Evolutionary conservation across 495 filamentous ascomycete species (phyloP).

Genomic region (Aspergillus cavernicola): DNA sequence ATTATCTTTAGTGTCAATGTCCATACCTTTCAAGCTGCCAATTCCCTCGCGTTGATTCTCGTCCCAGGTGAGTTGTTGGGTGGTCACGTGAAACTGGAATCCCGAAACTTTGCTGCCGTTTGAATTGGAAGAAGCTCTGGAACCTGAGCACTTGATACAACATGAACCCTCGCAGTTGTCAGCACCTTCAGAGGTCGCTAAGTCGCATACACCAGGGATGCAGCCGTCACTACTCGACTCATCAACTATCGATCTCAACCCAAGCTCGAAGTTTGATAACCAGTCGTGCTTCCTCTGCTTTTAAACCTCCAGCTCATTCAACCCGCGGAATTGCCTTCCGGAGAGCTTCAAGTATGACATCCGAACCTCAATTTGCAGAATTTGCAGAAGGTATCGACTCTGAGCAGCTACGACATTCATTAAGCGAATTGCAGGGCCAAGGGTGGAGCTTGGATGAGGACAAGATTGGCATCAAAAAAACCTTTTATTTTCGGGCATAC

Average conservation of each 20-base stretch:
- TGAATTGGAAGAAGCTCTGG: not conserved
- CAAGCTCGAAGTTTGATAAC: not conserved
- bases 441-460: slow-evolving; percentile 40
- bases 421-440: slow-evolving; percentile 26
- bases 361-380: slow-evolving; percentile 29
- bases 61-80: not conserved
- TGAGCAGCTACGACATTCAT: slow-evolving; percentile 22
- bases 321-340: slow-evolving; percentile 5
- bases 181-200: not conserved
- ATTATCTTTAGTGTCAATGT: too few relatives aligned
- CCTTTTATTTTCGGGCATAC: slow-evolving; percentile 44
- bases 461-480: slow-evolving; percentile 38
- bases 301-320: not conserved
- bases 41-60: too few relatives aligned
- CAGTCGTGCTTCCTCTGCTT: not conserved
- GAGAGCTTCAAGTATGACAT: slow-evolving; percentile 22
- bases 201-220: not conserved
- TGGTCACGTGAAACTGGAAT: not conserved
- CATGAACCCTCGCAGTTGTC: slow-evolving; percentile 13
- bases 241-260: not conserved
- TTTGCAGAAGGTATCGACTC: slow-evolving; percentile 37
- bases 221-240: slow-evolving; percentile 2
- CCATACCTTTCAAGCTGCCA: too few relatives aligned
- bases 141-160: not conserved
- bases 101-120: not conserved